Base-by-base conservation (phyloP, 2,329 filamentous ascomycete genomes). In the Thermothelomyces thermophilus region DNA sequence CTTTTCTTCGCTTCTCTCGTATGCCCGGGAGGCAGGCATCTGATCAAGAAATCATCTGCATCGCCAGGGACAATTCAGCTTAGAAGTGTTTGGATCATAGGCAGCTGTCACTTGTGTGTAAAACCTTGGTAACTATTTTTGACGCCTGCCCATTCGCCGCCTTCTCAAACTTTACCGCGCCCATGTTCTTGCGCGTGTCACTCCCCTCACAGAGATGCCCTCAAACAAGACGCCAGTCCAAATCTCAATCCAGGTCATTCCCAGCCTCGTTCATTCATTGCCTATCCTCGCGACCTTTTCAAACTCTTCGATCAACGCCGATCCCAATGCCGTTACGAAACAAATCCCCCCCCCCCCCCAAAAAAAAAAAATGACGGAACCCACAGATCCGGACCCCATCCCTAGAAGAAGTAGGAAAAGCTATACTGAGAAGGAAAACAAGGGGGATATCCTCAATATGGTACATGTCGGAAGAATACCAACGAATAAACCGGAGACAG, bases 191-290 rank as follows among this genome's bases (percentile, higher is more conserved):
- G n/a, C n/a, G n/a, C n/a, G n/a, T n/a, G n/a, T n/a, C n/a, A n/a
- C n/a, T n/a, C n/a, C n/a, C n/a, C n/a, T n/a, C n/a, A n/a, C n/a
- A n/a, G n/a, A n/a, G n/a, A n/a, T n/a, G n/a, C n/a, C n/a, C n/a
- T n/a, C n/a, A n/a, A n/a, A 22, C 10, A 10, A 17, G n/a, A n/a
- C n/a, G n/a, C 30, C 41, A n/a, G 7, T 7, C 31, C 37, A 22
- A 14, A 16, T 26, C 8, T 16, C 5, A 19, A 40, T 7, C 19
- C 33, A 35, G 16, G 28, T 37, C 33, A 22, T 34, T 45, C 22
- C 42, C 16, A 19, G 24, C 24, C 31, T 50, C 48, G 37, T 50
- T 31, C 42, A 36, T 2, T 50, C 42, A 41, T 46, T n/a, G 30
- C 41, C 37, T 13, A 10, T 24, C 14, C 37, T 22, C 19, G 40